Percentiles rank a stretch among this genome's conserved stretches.
phyloP scores from a whole-genome alignment of 257 asterid genomes.

The Handroanthus guayacan region DNA sequence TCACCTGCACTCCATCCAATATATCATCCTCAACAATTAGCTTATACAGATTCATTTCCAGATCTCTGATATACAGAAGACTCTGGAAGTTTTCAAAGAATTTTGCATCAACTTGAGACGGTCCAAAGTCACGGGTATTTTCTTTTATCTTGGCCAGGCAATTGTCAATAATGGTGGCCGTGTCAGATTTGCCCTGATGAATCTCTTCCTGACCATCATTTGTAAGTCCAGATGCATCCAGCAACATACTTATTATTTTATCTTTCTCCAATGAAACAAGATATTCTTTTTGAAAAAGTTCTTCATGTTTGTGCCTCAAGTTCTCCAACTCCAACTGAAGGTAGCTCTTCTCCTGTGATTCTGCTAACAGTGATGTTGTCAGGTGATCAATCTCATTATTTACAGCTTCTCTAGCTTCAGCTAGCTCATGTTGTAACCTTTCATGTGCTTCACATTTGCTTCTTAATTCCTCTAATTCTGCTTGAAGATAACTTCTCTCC shows the following conservation, averaged over 20 bases:
- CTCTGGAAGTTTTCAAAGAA: constrained; percentile 59
- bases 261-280: constrained; percentile 59
- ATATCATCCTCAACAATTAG: constrained; percentile 68
- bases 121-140: constrained; percentile 46
- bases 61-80: constrained; percentile 69
- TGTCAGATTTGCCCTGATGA: constrained; percentile 52
- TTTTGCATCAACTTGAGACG: constrained; percentile 54
- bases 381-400: constrained; percentile 60
- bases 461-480: constrained; percentile 68
- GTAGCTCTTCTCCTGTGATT: constrained; percentile 70
- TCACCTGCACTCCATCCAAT: constrained; percentile 50
- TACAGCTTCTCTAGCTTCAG: constrained; percentile 58
- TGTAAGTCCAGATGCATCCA: constrained; percentile 76
- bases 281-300: constrained; percentile 52
- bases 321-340: constrained; percentile 60
- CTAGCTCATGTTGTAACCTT: constrained; percentile 60
- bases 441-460: constrained; percentile 49
- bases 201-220: constrained; percentile 42
- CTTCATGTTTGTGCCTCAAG: constrained; percentile 56
- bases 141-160: constrained; percentile 74
- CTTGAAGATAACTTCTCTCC: constrained; percentile 63
- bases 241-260: constrained; percentile 56
- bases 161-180: constrained; percentile 48
- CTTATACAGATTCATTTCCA: constrained; percentile 64
- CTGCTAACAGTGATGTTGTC: constrained; percentile 60